These are phyloP conservation scores for Fraxinus paxiana DNA, from an alignment of 305 asterid genomes.

Conservation along the genomic window DNA sequence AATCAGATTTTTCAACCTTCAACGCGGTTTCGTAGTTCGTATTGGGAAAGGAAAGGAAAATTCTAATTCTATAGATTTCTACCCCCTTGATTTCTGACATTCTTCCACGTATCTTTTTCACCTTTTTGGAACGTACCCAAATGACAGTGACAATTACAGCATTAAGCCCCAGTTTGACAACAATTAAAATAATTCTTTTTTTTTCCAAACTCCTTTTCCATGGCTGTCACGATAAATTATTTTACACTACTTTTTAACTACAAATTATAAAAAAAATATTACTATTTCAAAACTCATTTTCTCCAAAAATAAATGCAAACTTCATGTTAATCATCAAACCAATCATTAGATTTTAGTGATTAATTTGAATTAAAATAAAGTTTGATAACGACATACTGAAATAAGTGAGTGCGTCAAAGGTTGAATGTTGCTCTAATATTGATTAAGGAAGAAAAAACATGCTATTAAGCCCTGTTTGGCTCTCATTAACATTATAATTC, in stretches of 20 bases:
- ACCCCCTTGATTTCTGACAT: neutral
- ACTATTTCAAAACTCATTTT: no score
- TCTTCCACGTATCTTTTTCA: neutral
- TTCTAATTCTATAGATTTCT: neutral
- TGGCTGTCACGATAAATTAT: no score
- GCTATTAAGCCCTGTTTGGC: neutral
- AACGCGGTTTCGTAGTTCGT: conserved; percentile 5
- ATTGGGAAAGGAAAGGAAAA: no score
- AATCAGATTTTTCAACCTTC: neutral
- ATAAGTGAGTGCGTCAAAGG: neutral
- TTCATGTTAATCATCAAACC: neutral
- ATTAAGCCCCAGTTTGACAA: neutral
- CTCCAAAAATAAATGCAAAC: neutral
- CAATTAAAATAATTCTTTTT: neutral
- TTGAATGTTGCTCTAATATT: neutral
- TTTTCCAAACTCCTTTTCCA: no score
- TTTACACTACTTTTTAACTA: no score
- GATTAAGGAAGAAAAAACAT: neutral
- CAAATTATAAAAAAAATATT: no score
- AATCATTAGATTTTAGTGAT: neutral
- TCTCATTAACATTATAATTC: neutral
- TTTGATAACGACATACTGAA: neutral
- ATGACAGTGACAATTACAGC: neutral
- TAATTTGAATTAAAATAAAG: neutral
- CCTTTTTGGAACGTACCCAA: neutral